Base-by-base conservation (phyloP, 768 basidiomycete species). In the Leccinum ochraceum region DNA sequence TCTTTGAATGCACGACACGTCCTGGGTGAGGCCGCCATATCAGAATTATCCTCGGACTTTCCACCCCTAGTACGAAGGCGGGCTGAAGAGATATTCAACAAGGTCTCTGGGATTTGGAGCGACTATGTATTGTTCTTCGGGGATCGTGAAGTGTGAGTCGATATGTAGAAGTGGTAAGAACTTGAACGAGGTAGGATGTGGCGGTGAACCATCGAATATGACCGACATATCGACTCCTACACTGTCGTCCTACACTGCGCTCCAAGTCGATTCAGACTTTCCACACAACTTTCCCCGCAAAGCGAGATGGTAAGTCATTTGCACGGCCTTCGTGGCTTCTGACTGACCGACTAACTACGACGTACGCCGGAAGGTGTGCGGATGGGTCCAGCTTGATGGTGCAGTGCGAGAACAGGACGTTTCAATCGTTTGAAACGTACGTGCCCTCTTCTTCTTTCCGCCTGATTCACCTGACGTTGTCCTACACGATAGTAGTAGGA, bases 361-460 rank as follows among this genome's bases (percentile, higher is more conserved):
- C 39, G 8, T 11, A 44, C 10, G n/a, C n/a, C 10, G 20, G 48
- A 60, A 95, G 92, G 87, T 90, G 83, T 64, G 81, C 85, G 13
- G 92, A 95, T 66, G 92, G 91, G 0, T 84, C 87, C 3, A 79
- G 78, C 14, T 74, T 87, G 1, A 79, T 96, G 11, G 78, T 83
- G 0, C 85, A 88, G 39, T 87, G 86, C 64, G 93, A 96, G 71
- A 85, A 92, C 64, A 75, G 87, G 24, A 78, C 80, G 0, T 80
- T 92, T 48, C 84, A 87, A 46, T 66, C 85, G 24, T 82, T 84
- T 49, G 61, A 78, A 32, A 61, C 78, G 88, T 88, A 57, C 58
- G 69, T 54, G 28, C 22, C 20, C 26, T 42, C 11, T 2, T 13
- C 20, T 49, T 34, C 16, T 14, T 46, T 42, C 30, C 17, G 6